Percentiles rank a stretch among this genome's conserved stretches.
These are phyloP conservation scores for Gloeophyllum trabeum DNA, from an alignment of 768 basidiomycete species.

Conservation along the genomic window DNA sequence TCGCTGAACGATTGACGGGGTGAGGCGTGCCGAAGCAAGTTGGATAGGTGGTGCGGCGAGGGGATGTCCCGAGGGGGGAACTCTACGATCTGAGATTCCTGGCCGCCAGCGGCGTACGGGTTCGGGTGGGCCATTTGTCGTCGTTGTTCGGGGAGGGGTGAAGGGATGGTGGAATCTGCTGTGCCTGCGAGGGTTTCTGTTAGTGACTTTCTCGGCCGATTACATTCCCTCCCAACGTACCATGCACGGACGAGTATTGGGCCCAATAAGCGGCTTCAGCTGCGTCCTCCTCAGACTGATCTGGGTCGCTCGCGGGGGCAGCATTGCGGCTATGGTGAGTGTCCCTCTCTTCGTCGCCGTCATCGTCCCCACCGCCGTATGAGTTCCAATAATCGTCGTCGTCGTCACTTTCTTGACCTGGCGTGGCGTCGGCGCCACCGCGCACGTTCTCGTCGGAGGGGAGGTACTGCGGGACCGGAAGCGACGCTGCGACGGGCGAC, in stretches of 20 bases:
- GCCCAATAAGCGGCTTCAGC: slow-evolving; percentile 69
- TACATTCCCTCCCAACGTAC: slow-evolving; percentile 22
- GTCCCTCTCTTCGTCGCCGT: slow-evolving; percentile 15
- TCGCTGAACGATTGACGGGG: too few relatives aligned
- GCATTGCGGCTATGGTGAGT: too few relatives aligned
- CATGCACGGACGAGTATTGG: slow-evolving; percentile 59
- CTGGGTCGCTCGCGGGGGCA: too few relatives aligned
- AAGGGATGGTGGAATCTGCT: slow-evolving; percentile 58
- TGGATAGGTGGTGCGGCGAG: too few relatives aligned
- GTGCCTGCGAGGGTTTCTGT: too few relatives aligned
- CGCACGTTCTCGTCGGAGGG: slow-evolving; percentile 1
- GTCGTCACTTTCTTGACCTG: slow-evolving; percentile 19
- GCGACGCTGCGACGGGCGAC: slow-evolving; percentile 18
- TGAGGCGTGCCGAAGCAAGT: too few relatives aligned
- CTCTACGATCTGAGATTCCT: too few relatives aligned
- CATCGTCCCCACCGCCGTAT: slow-evolving; percentile 30
- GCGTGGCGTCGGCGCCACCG: neutral
- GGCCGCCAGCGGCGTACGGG: too few relatives aligned
- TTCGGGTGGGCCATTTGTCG: too few relatives aligned
- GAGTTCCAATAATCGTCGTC: slow-evolving; percentile 63
- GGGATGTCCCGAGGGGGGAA: too few relatives aligned
- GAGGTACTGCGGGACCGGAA: slow-evolving; percentile 10
- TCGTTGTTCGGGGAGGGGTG: slow-evolving; percentile 26
- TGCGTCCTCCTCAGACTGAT: slow-evolving; percentile 15
- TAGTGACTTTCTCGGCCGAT: slow-evolving; percentile 2